These are phyloP conservation scores for Aureobasidium leucospermi DNA, from an alignment of 2,329 filamentous ascomycete genomes.

Conservation along the genomic window DNA sequence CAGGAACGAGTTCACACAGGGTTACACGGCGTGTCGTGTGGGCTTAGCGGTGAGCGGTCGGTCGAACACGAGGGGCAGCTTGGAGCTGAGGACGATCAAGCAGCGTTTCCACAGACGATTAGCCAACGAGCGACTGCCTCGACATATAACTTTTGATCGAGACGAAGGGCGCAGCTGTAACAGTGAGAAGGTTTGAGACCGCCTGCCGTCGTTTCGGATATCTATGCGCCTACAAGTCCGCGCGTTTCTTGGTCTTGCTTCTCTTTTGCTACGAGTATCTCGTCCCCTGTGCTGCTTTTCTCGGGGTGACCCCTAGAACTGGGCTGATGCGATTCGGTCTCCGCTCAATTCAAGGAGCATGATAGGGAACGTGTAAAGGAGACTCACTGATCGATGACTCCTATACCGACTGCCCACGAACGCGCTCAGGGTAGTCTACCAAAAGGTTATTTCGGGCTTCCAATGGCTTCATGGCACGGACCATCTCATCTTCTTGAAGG, in stretches of 20 bases:
- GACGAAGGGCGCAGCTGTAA: not conserved
- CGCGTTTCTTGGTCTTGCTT: not conserved
- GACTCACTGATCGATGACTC: not conserved
- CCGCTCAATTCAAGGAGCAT: not conserved
- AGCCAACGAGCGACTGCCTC: not conserved
- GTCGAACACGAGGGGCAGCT: not conserved
- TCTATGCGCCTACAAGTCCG: not conserved
- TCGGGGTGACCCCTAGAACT: not conserved
- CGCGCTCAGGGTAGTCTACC: not conserved
- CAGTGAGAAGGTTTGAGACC: not conserved
- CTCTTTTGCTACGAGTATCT: not conserved
- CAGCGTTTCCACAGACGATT: not conserved
- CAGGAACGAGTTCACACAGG: not conserved
- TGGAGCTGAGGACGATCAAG: not conserved
- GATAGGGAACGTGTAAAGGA: not conserved
- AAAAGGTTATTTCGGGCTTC: constrained; percentile 1
- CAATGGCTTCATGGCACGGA: constrained; percentile 1
- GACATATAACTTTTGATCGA: not conserved
- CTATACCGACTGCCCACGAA: not conserved
- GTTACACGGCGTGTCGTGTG: not conserved
- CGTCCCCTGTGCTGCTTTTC: not conserved
- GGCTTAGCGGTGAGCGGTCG: not conserved
- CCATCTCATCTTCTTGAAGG: constrained; percentile 10
- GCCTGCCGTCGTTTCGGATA: constrained; percentile 4
- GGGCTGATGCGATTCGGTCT: not conserved